Percentiles rank a stretch among this genome's conserved stretches.
Evolutionary conservation across 495 filamentous ascomycete species (phyloP).

Genomic region (Aspergillus diversus): DNA sequence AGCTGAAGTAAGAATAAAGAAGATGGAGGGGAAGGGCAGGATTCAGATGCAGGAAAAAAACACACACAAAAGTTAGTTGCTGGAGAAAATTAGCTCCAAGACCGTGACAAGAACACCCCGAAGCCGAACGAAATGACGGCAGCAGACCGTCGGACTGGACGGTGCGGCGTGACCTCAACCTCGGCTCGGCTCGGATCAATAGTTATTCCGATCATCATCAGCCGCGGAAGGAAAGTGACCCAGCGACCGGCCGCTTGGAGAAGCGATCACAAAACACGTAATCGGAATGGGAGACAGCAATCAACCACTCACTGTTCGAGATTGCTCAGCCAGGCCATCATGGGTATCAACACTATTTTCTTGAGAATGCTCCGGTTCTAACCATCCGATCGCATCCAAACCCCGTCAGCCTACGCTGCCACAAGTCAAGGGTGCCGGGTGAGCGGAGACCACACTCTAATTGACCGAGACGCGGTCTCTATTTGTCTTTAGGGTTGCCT

Average conservation of each 20-base stretch:
- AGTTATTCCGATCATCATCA: constrained; percentile 3
- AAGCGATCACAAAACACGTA: no score
- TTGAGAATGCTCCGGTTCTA: neutral
- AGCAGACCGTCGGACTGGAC: constrained; percentile 23
- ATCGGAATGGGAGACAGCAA: no score
- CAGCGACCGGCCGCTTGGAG: neutral
- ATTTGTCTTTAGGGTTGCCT: constrained; percentile 1
- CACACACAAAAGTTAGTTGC: constrained; percentile 4
- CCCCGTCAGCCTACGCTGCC: neutral
- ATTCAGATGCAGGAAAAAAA: constrained; percentile 15
- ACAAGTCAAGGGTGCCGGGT: constrained; percentile 25
- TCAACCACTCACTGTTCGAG: no score
- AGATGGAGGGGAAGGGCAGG: constrained; percentile 7
- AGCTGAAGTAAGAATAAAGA: constrained; percentile 9
- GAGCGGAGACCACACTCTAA: constrained; percentile 31
- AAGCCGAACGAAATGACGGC: constrained; percentile 12
- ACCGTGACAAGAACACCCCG: neutral
- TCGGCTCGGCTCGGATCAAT: constrained; percentile 40
- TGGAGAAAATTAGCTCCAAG: constrained; percentile 9
- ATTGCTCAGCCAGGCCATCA: neutral
- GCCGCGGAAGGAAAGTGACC: constrained; percentile 3
- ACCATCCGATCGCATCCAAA: neutral
- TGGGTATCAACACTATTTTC: neutral
- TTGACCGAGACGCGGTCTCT: neutral
- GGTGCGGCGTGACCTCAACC: constrained; percentile 24